Base-by-base conservation (phyloP, 1,284 basidiomycete species). In the Vanrija sp. region DNA sequence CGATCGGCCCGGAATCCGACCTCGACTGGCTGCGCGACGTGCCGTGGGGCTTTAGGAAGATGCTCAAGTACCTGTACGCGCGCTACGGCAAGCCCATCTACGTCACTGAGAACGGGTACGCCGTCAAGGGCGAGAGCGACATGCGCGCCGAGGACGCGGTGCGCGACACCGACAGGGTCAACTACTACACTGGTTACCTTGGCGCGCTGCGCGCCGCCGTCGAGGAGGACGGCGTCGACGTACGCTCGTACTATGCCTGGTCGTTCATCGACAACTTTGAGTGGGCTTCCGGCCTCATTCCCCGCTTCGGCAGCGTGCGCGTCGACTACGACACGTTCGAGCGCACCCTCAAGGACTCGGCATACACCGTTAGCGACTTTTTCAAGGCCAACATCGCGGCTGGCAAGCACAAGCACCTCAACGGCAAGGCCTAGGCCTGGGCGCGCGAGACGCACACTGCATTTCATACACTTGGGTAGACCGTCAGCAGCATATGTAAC, bases 31-130 rank as follows among this genome's bases (percentile, higher is more conserved):
- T 71, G 9, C 64, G 70, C 45, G 65, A 70, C 46, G 70, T 68
- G 22, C 66, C 68, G 25, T 73, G 65, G 67, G 70, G 70, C 3
- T 69, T 66, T 54, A 61, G 65, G 22, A 67, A 82, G 77, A 78
- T 87, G 20, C 78, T 89, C 44, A 85, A 84, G 67, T 88, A 87
- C 71, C 73, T 88, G 45, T 85, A 70, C 50, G 62, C 84, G 78
- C 80, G 82, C 19, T 89, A 88, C 76, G 72, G 79, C 41, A 78
- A 78, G 61, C 84, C 86, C 0, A 85, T 89, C 59, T 86, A 83
- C 52, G 80, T 85, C 25, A 86, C 84, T 3, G 84, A 87, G 73
- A 86, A 87, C 67, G 85, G 86, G 0, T 88, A 86, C 66, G 80
- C 85, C 1, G 82, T 84, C 55, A 85, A 84, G 67, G 81, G 83